Base-by-base conservation (phyloP, 1,284 basidiomycete species). In the Irpex sp. region DNA sequence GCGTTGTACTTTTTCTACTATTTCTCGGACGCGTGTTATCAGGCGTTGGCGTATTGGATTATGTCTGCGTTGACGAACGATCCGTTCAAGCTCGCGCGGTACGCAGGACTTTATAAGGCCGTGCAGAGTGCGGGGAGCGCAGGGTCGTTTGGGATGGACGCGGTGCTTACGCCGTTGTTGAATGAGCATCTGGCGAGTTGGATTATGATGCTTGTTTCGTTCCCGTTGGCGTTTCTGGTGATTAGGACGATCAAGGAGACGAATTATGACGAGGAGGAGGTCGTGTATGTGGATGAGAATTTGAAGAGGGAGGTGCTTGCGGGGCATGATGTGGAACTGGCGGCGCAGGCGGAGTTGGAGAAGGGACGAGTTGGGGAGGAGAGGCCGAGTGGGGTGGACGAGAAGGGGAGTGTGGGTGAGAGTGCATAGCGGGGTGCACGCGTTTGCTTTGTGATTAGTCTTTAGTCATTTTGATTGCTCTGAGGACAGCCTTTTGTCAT, bases 101-200 rank as follows among this genome's bases (percentile, higher is more conserved):
- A 77, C 67, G 75, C 79, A 0, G 76, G 76, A 2, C 65, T 76
- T 15, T 76, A 80, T 73, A 81, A 79, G 71, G 77, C 77, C 47
- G 59, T 78, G 37, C 77, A 79, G 71, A 74, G 73, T 52, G 77
- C 77, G 51, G 81, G 80, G 31, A 63, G 72, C 5, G 80, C 75
- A 47, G 81, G 74, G 48, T 77, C 75, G 31, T 83, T 78, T 68
- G 81, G 79, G 34, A 82, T 83, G 80, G 81, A 83, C 70, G 81
- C 81, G 3, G 77, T 79, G 44, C 54, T 61, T 37, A 76, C 77
- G 57, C 77, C 77, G 49, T 75, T 72, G 65, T 67, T 79, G 44
- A 78, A 78, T 70, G 77, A 79, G 66, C 70, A 73, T 66, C 74
- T 79, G 61, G 76, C 74, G 37, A 74, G 72, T 63, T 79, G 77